Conservation (phyloP, 371 early-diverging fungal genomes). For the Entomophthora muscae region DNA sequence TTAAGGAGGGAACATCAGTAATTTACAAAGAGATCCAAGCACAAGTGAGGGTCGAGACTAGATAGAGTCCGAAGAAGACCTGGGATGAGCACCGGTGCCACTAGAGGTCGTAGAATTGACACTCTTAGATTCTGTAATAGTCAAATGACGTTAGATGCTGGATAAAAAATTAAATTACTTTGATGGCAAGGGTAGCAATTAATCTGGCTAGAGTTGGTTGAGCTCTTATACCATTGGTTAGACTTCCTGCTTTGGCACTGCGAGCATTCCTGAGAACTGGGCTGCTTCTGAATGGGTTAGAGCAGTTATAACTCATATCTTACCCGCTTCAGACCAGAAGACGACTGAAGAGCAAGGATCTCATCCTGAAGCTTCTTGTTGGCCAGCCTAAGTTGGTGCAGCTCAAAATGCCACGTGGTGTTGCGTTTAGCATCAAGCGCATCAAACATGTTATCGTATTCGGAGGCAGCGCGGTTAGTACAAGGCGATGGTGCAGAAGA, state of each 20-base stretch:
- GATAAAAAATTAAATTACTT: background rate
- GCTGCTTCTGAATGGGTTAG: background rate
- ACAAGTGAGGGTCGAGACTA: background rate
- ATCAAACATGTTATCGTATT: slow-evolving; percentile 22
- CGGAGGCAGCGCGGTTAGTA: slow-evolving; percentile 10
- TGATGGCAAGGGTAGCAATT: background rate
- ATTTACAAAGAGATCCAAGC: too few species aligned
- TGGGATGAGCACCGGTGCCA: background rate
- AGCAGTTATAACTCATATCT: background rate
- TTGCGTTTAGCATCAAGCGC: slow-evolving; percentile 20
- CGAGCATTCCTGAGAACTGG: background rate
- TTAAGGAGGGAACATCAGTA: too few species aligned
- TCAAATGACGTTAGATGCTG: background rate
- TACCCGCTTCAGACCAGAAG: background rate
- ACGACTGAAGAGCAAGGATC: background rate
- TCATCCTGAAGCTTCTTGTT: slow-evolving; percentile 22
- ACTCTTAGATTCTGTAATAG: background rate
- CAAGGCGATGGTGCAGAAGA: slow-evolving; percentile 10
- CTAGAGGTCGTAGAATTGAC: background rate
- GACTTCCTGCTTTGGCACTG: background rate
- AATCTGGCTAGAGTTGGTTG: background rate
- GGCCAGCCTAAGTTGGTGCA: slow-evolving; percentile 24
- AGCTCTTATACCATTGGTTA: slow-evolving; percentile 1
- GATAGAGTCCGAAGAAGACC: background rate
- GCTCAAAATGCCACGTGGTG: slow-evolving; percentile 30